A percentile compares a stretch with the other conserved stretches of the same genome.
These are phyloP conservation scores for Blastomyces emzantsi DNA, from an alignment of 2,329 filamentous ascomycete species.

Conservation along the genomic window DNA sequence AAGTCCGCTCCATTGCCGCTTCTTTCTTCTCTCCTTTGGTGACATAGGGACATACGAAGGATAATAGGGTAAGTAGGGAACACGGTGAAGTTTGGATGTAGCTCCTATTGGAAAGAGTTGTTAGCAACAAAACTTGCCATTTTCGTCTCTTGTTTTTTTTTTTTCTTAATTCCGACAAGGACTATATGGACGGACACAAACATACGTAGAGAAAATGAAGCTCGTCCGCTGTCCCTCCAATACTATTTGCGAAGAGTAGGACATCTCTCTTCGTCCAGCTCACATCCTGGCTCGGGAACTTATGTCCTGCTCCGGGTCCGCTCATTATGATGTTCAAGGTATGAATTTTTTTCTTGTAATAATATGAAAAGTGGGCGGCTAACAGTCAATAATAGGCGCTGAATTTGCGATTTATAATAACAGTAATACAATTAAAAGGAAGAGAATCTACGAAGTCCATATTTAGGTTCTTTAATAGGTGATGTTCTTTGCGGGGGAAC, in stretches of 20 bases:
- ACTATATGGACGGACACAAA: slow-evolving; percentile 8
- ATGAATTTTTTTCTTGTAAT: not conserved
- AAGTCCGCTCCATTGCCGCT: not conserved
- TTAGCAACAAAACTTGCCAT: not conserved
- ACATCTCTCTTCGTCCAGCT: slow-evolving; percentile 83
- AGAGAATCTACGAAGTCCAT: not conserved
- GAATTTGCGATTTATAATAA: not conserved
- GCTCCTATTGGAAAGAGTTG: slow-evolving; percentile 49
- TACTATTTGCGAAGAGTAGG: slow-evolving; percentile 81
- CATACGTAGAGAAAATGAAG: slow-evolving; percentile 84
- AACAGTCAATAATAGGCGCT: not conserved
- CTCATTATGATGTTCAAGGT: slow-evolving; percentile 30
- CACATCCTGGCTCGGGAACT: slow-evolving; percentile 67
- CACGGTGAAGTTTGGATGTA: slow-evolving; percentile 74
- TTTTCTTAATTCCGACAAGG: not conserved
- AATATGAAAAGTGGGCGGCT: not conserved
- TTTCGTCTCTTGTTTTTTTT: not conserved
- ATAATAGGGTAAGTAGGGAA: slow-evolving; percentile 86
- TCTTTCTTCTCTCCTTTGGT: not conserved
- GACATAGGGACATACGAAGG: slow-evolving; percentile 49
- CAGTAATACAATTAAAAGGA: not conserved
- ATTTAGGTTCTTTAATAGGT: not conserved
- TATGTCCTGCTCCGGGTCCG: slow-evolving; percentile 58
- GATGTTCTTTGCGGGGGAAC: not conserved
- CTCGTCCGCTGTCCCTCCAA: slow-evolving; percentile 76